These are phyloP conservation scores for Cucumis sativus DNA, from an alignment of 306 rosid genomes.

Conservation along the genomic window DNA sequence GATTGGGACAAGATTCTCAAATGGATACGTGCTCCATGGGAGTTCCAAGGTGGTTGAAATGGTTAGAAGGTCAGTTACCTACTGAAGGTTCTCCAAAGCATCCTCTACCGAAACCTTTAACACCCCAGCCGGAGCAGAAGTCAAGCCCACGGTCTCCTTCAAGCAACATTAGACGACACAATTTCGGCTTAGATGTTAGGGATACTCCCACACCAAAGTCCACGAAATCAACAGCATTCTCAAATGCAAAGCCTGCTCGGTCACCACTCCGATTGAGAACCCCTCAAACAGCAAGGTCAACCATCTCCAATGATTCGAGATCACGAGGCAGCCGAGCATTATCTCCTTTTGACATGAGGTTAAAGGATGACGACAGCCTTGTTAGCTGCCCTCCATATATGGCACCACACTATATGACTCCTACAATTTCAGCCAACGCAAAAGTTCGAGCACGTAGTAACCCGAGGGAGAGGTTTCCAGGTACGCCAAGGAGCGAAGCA, in stretches of 20 bases:
- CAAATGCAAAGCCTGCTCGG: conserved; percentile 23
- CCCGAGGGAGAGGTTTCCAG: conserved; percentile 63
- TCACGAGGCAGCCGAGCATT: conserved; percentile 31
- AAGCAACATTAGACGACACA: conserved; percentile 30
- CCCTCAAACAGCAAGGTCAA: conserved; percentile 38
- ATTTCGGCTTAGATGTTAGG: conserved; percentile 39
- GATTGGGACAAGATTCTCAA: conserved; percentile 43
- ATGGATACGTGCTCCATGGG: conserved; percentile 45
- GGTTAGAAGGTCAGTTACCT: conserved; percentile 74
- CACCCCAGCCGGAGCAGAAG: conserved; percentile 41
- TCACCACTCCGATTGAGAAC: background rate
- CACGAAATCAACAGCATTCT: conserved; percentile 43
- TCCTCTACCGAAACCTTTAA: conserved; percentile 55
- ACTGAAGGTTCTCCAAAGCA: conserved; percentile 44
- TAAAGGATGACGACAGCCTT: conserved; percentile 80
- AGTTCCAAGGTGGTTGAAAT: conserved; percentile 98
- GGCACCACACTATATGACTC: conserved; percentile 77
- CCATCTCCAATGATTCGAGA: conserved; percentile 33
- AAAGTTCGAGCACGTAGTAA: conserved; percentile 61
- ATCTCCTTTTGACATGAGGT: conserved; percentile 52
- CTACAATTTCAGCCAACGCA: conserved; percentile 71
- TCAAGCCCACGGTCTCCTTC: conserved; percentile 46
- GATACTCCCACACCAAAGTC: conserved; percentile 68
- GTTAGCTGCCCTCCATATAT: conserved; percentile 92
- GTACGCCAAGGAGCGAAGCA: conserved; percentile 53